Evolutionary conservation across 352 stramenopile species (phyloP).

Genomic region (Elongisporangium prolatum): DNA sequence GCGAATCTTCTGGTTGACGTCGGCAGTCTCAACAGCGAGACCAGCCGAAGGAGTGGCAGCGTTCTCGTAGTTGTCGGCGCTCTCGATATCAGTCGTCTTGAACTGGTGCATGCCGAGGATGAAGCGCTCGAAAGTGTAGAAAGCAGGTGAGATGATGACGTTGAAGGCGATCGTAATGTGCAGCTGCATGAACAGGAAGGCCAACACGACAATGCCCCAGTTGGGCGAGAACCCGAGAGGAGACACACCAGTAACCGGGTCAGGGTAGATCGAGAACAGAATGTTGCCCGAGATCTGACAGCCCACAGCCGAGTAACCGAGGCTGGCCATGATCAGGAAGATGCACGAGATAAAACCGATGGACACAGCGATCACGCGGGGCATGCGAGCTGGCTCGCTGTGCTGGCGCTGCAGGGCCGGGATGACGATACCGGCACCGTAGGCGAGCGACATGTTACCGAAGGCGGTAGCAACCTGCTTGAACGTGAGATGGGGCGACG

Average conservation of each 20-base stretch:
- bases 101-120: conserved; percentile 63
- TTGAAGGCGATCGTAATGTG: conserved; percentile 46
- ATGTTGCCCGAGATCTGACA: conserved; percentile 46
- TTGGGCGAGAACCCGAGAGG: conserved; percentile 40
- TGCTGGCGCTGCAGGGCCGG: conserved; percentile 37
- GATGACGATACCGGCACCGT: conserved; percentile 41
- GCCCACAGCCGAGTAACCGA: conserved; percentile 30
- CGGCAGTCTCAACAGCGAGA: not conserved
- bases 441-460: conserved; percentile 46
- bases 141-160: conserved; percentile 42
- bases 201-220: conserved; percentile 38
- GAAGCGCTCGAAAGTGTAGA: conserved; percentile 57
- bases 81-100: not conserved
- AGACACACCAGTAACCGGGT: conserved; percentile 18
- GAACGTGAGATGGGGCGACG: conserved; percentile 23
- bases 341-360: conserved; percentile 28
- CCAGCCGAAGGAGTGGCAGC: not conserved
- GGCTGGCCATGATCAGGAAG: conserved; percentile 26
- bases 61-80: not conserved
- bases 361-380: conserved; percentile 30
- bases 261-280: conserved; percentile 39
- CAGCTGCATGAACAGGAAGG: conserved; percentile 53
- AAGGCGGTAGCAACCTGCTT: conserved; percentile 33
- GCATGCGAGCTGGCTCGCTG: conserved; percentile 38
- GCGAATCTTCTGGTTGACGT: conserved; percentile 12